A percentile compares a stretch with the other conserved stretches of the same genome.
phyloP scores from a whole-genome alignment of 2,329 filamentous ascomycete species.

The Aspergillus awamori region DNA sequence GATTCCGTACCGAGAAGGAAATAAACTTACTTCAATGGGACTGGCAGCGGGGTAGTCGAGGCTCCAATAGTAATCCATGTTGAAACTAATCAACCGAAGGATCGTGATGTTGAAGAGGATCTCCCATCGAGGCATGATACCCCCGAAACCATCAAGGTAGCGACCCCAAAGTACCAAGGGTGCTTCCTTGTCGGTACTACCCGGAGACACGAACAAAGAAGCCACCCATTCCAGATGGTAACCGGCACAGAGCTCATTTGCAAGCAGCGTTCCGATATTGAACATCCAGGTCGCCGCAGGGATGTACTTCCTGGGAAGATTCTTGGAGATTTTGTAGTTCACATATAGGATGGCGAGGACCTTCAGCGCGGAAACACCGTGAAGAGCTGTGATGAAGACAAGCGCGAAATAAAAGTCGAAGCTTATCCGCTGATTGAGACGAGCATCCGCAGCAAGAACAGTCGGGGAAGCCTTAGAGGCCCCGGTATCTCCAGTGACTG shows the following conservation, averaged over 20 bases:
- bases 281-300: constrained; percentile 84
- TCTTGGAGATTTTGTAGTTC: constrained; percentile 79
- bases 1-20: neutral
- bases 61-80: constrained; percentile 96
- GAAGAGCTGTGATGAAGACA: constrained; percentile 75
- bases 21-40: constrained; percentile 73
- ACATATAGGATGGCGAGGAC: constrained; percentile 75
- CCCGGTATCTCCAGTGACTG: constrained; percentile 37
- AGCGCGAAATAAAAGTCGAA: constrained; percentile 85
- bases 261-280: constrained; percentile 82
- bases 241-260: constrained; percentile 81
- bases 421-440: constrained; percentile 69
- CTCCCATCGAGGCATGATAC: constrained; percentile 89
- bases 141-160: constrained; percentile 77
- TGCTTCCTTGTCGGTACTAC: constrained; percentile 45
- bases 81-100: constrained; percentile 91
- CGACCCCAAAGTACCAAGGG: constrained; percentile 63
- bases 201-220: constrained; percentile 45
- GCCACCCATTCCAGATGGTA: constrained; percentile 72
- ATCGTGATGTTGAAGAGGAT: constrained; percentile 98
- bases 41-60: constrained; percentile 65
- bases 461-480: constrained; percentile 20
- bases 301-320: constrained; percentile 69
- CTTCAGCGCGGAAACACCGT: constrained; percentile 85
- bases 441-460: constrained; percentile 52